phyloP scores from a whole-genome alignment of 2,329 filamentous ascomycete genomes.

The Fusarium sp. region DNA sequence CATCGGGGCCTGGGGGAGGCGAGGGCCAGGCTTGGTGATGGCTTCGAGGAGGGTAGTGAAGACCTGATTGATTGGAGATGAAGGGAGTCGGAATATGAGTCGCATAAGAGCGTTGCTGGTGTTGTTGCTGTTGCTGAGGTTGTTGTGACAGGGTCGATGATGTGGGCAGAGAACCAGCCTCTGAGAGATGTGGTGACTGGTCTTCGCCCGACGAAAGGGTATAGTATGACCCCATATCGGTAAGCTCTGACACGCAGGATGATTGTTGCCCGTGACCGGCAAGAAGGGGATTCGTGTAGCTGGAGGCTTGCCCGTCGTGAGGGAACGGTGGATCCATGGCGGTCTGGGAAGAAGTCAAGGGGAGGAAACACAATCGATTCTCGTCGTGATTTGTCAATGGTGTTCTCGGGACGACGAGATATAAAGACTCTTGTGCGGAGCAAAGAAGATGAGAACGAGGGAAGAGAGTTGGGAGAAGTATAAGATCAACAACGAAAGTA shows the following conservation, averaged over 20 bases:
- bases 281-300: slow-evolving; percentile 48
- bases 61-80: slow-evolving; percentile 36
- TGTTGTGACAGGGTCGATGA: slow-evolving; percentile 35
- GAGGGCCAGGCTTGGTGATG: slow-evolving; percentile 49
- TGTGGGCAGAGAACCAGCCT: slow-evolving; percentile 35
- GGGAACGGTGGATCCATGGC: slow-evolving; percentile 47
- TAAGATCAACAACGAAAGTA: slow-evolving; percentile 25
- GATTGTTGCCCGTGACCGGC: slow-evolving; percentile 45
- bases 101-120: slow-evolving; percentile 29
- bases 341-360: slow-evolving; percentile 25
- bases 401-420: slow-evolving; percentile 29
- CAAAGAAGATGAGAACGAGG: slow-evolving; percentile 30
- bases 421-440: slow-evolving; percentile 32
- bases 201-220: slow-evolving; percentile 37
- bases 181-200: slow-evolving; percentile 39
- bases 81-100: slow-evolving; percentile 36
- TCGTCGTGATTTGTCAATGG: slow-evolving; percentile 36
- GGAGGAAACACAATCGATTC: slow-evolving; percentile 35
- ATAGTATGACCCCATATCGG: slow-evolving; percentile 42
- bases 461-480: slow-evolving; percentile 20
- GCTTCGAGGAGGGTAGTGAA: slow-evolving; percentile 37
- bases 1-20: slow-evolving; percentile 52
- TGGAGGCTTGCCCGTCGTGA: slow-evolving; percentile 43
- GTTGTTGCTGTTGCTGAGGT: slow-evolving; percentile 21
- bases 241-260: slow-evolving; percentile 42